Percentiles rank a stretch among this genome's conserved stretches.
These are phyloP conservation scores for Ceratocystis ficicola DNA, from an alignment of 2,329 filamentous ascomycete species.

Conservation along the genomic window DNA sequence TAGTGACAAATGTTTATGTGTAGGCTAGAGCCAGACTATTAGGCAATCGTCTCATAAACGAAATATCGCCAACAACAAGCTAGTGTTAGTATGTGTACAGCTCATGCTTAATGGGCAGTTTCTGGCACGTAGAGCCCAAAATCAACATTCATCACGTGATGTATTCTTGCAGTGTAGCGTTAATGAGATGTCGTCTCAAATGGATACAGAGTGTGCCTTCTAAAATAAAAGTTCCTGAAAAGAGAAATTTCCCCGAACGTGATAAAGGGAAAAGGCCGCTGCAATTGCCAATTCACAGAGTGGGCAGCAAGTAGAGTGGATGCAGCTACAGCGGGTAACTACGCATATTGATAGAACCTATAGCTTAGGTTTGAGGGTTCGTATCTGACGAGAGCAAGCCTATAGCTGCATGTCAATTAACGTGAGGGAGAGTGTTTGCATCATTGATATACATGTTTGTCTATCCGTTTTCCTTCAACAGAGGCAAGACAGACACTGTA, in stretches of 20 bases:
- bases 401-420: too few relatives aligned
- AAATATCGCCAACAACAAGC: too few relatives aligned
- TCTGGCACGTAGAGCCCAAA: too few relatives aligned
- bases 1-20: too few relatives aligned
- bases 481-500: neutral
- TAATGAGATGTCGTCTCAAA: conserved; percentile 8
- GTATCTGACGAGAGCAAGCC: too few relatives aligned
- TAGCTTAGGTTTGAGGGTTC: neutral
- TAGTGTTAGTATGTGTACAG: too few relatives aligned
- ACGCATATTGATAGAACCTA: too few relatives aligned
- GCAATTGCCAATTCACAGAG: neutral
- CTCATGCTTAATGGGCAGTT: too few relatives aligned
- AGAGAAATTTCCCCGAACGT: neutral
- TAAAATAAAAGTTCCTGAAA: conserved; percentile 3
- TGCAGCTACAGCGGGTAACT: neutral
- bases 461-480: neutral
- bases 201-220: neutral
- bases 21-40: too few relatives aligned
- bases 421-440: too few relatives aligned
- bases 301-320: neutral
- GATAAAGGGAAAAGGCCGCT: neutral
- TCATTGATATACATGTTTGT: too few relatives aligned
- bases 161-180: neutral
- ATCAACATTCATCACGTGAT: neutral
- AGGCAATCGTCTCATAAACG: too few relatives aligned